Base-by-base conservation (phyloP, 345 rosid species). In the Clausena lansium region DNA sequence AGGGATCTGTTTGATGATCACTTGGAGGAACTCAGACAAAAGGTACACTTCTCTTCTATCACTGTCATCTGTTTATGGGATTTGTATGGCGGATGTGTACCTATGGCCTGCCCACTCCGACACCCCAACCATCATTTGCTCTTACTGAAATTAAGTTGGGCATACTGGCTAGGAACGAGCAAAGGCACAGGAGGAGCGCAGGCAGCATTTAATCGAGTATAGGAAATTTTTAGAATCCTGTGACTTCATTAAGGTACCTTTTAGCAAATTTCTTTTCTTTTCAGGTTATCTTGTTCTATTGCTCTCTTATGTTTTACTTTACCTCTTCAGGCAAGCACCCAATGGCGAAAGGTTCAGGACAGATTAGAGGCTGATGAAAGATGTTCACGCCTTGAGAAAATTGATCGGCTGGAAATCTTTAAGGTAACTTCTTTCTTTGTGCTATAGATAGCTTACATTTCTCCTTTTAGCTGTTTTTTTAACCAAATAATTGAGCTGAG, bases 331-430 rank as follows among this genome's bases (percentile, higher is more conserved):
- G 97, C 87, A 64, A 86, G 82, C 85, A 88, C 90, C 87, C 98
- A 84, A 79, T 96, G 99, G 99, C 90, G 97, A 62, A 96, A 92
- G 85, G 81, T 96, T 84, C 93, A 92, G 80, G 98, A 92, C 79
- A 92, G 91, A 73, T 83, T 94, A 77, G 99, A 94, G 83, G 97
- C 90, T 84, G 98, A 96, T 77, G 99, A 96, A 83, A 92, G 94
- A 86, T 91, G 92, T 83, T 87, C 84, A 75, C 79, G 89, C 67
- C 97, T 96, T 81, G 98, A 92, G 82, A 96, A 96, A 78, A 85
- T 94, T 75, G 99, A 96, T 62, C 94, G 98, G 63, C 80, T 96
- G 82, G 90, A 92, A 72, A 80, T 89, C 79, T 96, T 85, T 78
- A 52, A 52, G 57, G 57, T 52, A 17, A 52, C 57, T 52, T 19